Conservation (phyloP, 2,329 filamentous ascomycete species). For the Shiraia sp. region DNA sequence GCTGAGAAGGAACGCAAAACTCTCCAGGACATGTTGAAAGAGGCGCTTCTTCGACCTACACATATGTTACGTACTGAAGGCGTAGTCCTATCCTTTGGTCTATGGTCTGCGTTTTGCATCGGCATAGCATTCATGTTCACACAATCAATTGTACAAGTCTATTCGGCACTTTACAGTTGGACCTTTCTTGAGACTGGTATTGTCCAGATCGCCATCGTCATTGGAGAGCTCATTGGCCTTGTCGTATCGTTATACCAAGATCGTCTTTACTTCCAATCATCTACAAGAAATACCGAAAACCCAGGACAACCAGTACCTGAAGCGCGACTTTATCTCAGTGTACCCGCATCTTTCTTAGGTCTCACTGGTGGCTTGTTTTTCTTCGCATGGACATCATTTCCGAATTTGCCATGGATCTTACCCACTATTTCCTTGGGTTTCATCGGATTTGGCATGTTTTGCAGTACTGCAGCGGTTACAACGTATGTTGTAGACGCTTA, state of each 20-base stretch:
- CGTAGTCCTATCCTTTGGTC: conserved; percentile 52
- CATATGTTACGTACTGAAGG: conserved; percentile 55
- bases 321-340: conserved; percentile 50
- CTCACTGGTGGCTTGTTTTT: conserved; percentile 55
- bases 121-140: conserved; percentile 57
- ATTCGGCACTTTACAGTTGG: conserved; percentile 47
- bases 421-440: conserved; percentile 53
- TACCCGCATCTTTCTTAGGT: conserved; percentile 51
- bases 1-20: conserved; percentile 41
- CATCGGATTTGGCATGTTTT: conserved; percentile 55
- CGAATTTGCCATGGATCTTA: conserved; percentile 51
- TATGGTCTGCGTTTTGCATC: conserved; percentile 55
- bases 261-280: conserved; percentile 48
- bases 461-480: conserved; percentile 51
- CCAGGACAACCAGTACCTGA: conserved; percentile 51
- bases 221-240: conserved; percentile 52
- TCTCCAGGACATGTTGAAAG: conserved; percentile 38
- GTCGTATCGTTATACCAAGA: conserved; percentile 42
- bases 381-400: conserved; percentile 55
- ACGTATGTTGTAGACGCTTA: conserved; percentile 58
- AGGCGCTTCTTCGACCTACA: conserved; percentile 43
- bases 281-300: conserved; percentile 41
- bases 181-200: conserved; percentile 49
- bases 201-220: conserved; percentile 50
- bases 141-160: conserved; percentile 52